A percentile compares a stretch with the other conserved stretches of the same genome.
phyloP scores from a whole-genome alignment of 2,329 filamentous ascomycete species.

The Tolypocladium nubicola region DNA sequence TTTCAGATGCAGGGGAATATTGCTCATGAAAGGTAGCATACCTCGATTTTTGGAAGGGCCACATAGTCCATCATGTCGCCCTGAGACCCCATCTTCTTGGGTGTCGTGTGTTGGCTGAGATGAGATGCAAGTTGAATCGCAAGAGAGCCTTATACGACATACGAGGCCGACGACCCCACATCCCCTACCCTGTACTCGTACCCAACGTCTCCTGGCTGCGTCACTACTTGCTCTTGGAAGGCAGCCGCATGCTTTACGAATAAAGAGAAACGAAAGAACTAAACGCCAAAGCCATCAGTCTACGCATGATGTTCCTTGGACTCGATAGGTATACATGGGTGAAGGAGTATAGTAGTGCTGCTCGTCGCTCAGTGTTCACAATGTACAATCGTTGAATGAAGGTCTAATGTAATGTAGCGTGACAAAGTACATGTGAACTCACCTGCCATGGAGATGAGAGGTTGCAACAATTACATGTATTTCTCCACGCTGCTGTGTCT shows the following conservation, averaged over 20 bases:
- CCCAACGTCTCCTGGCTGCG: neutral
- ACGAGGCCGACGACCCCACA: neutral
- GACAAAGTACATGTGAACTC: conserved; percentile 17
- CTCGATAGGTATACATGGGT: neutral
- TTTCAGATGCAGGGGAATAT: neutral
- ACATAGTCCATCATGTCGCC: conserved; percentile 28
- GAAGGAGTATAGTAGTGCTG: neutral
- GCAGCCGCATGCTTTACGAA: neutral
- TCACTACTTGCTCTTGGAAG: neutral
- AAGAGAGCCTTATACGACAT: too few species aligned
- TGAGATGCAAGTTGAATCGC: neutral
- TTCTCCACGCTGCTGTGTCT: neutral
- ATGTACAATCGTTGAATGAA: conserved; percentile 10
- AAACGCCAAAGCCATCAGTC: neutral
- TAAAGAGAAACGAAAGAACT: neutral
- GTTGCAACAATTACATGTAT: conserved; percentile 3
- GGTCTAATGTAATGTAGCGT: conserved; percentile 11
- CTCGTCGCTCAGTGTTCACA: conserved; percentile 1
- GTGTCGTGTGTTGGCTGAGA: too few species aligned
- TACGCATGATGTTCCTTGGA: neutral
- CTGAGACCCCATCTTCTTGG: neutral
- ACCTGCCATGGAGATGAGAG: conserved; percentile 18
- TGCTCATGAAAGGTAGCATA: conserved; percentile 11
- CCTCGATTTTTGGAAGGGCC: conserved; percentile 46
- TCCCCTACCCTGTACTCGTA: neutral